These are phyloP conservation scores for Fraxinus platypoda DNA, from an alignment of 305 asterid genomes.

Conservation along the genomic window DNA sequence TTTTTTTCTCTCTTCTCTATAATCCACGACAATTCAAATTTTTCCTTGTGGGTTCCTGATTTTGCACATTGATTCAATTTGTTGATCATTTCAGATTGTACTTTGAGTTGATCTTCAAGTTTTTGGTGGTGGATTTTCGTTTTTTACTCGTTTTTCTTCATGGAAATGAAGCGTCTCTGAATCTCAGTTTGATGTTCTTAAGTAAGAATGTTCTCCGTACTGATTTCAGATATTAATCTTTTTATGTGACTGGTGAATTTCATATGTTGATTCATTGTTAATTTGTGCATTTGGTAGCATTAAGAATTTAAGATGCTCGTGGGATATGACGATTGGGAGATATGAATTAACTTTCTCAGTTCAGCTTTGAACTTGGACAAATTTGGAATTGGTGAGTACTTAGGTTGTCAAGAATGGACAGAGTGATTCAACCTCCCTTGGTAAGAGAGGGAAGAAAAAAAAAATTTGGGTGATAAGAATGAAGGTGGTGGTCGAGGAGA, in stretches of 20 bases:
- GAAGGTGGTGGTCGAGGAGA: too few relatives aligned
- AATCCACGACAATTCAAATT: constrained; percentile 4
- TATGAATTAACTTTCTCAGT: neutral
- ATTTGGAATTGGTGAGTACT: constrained; percentile 16
- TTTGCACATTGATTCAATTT: constrained; percentile 12
- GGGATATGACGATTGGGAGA: constrained; percentile 19
- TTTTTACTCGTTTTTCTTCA: neutral
- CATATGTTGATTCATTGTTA: neutral
- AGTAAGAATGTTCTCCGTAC: neutral
- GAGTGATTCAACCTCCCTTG: constrained; percentile 49
- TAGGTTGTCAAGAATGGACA: constrained; percentile 31
- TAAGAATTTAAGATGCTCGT: neutral
- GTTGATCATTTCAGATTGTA: neutral
- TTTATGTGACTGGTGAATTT: neutral
- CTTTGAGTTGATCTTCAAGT: neutral
- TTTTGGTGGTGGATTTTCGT: neutral
- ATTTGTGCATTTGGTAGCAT: constrained; percentile 10
- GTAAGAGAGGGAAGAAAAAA: too few relatives aligned
- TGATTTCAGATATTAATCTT: neutral
- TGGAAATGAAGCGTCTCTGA: neutral
- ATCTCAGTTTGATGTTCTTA: neutral
- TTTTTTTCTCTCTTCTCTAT: neutral
- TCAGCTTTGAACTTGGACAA: constrained; percentile 16
- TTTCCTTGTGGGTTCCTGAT: constrained; percentile 25
- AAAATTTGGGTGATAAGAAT: too few relatives aligned